Conservation (phyloP, 352 stramenopile genomes). For the Hyaloperonospora brassicae region DNA sequence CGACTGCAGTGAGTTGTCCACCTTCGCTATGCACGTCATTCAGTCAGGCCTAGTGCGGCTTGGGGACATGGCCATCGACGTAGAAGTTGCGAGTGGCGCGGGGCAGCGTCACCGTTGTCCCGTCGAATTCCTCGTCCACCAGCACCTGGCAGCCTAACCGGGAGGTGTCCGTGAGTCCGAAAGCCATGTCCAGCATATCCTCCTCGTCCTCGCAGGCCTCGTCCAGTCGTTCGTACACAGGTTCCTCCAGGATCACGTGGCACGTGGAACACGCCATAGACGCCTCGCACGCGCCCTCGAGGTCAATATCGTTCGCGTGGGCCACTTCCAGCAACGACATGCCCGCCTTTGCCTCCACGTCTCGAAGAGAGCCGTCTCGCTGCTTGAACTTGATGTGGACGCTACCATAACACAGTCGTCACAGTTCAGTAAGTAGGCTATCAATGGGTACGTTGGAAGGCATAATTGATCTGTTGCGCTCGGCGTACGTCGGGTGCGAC, state of each 20-base stretch:
- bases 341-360: conserved; percentile 64
- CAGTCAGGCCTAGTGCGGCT: conserved; percentile 81
- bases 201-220: conserved; percentile 95
- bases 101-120: conserved; percentile 87
- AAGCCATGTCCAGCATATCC: conserved; percentile 99
- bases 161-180: conserved; percentile 93
- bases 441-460: background rate
- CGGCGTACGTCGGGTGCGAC: conserved; percentile 48
- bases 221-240: conserved; percentile 88
- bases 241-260: conserved; percentile 93
- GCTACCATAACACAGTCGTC: conserved; percentile 17
- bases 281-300: conserved; percentile 91
- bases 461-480: background rate
- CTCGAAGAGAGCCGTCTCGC: conserved; percentile 47
- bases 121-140: conserved; percentile 87
- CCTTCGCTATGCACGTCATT: conserved; percentile 3
- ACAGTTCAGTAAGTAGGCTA: conserved; percentile 6
- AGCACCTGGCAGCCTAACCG: conserved; percentile 89
- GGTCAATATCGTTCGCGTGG: conserved; percentile 90
- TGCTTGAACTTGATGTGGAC: conserved; percentile 74
- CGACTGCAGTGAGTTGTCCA: conserved; percentile 5
- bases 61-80: conserved; percentile 96
- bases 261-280: conserved; percentile 98
- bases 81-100: conserved; percentile 98
- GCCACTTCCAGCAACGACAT: conserved; percentile 89